Conservation (phyloP, 768 basidiomycete genomes). For the Collybia sordida region DNA sequence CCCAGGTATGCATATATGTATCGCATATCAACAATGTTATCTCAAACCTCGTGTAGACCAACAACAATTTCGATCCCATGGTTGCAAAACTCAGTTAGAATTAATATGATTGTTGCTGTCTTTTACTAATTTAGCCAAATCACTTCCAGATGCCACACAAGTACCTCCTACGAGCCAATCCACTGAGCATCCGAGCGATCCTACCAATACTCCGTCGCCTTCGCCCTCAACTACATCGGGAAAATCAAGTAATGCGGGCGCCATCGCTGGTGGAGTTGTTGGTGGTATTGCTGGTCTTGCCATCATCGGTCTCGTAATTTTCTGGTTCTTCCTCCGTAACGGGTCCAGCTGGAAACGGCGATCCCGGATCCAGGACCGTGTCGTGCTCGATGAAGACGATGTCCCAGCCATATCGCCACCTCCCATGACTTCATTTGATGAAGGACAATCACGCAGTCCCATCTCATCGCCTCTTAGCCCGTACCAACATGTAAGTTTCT, state of each 20-base stretch:
- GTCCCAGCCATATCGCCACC: constrained; percentile 9
- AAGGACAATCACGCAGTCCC: constrained; percentile 3
- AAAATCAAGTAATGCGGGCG: constrained; percentile 39
- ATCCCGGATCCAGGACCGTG: neutral
- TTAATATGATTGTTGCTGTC: neutral
- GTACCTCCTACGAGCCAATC: constrained; percentile 13
- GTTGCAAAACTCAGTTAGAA: constrained; percentile 23
- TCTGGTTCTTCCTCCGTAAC: constrained; percentile 37
- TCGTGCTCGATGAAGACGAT: constrained; percentile 16
- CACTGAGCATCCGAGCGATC: constrained; percentile 3
- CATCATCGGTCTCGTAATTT: constrained; percentile 29
- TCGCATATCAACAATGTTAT: neutral
- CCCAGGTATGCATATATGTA: constrained; percentile 25
- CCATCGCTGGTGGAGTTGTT: constrained; percentile 62
- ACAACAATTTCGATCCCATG: constrained; percentile 32
- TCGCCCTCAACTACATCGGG: neutral
- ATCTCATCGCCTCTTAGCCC: constrained; percentile 8
- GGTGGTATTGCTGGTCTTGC: constrained; percentile 49
- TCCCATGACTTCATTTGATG: neutral
- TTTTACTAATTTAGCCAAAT: neutral
- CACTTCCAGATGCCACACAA: constrained; percentile 3
- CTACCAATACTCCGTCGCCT: constrained; percentile 1
- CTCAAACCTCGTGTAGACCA: constrained; percentile 8
- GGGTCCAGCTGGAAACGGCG: constrained; percentile 5
- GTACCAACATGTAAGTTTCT: constrained; percentile 5